Evolutionary conservation across 139 green algal genomes (phyloP), one percentile per base, ranked within the genome.

Genomic region (Eudorina sp.): DNA sequence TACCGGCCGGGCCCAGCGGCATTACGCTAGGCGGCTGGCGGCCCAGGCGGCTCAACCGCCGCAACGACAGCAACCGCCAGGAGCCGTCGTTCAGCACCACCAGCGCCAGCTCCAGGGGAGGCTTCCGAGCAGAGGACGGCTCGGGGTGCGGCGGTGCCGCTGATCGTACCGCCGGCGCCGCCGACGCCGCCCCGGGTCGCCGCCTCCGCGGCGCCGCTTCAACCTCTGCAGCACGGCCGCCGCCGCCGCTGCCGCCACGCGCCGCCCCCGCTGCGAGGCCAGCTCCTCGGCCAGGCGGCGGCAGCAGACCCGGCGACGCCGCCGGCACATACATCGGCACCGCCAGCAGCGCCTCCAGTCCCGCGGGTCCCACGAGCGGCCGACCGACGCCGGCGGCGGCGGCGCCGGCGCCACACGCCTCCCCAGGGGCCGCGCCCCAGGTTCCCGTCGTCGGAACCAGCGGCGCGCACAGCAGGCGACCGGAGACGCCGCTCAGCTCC

Each of bases 1-100:
- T 36, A 31, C 11, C 68, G 9, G 34, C 68, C 36, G 11, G 34
- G 38, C 41, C 77, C 53, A 84, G 38, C 0, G 51, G 31, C 19
- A 36, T n/a, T 0, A 74, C n/a, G 53, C 78, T 60, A 4, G 62
- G 78, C 58, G 53, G 62, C 55, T 74, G 78, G 0, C 78, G 55
- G 5, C 78, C 78, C 27, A 53, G 36, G 25, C 78, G 78, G 25
- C 55, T 60, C 25, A 85, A 41, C 38, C 62, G 62, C 36, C 58
- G 78, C 14, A 85, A 40, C 41, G 78, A 85, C 13, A 85, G 31
- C 4, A 85, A 38, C 14, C 53, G 78, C 55, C 55, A 85, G 5
- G 78, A 85, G 78, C 78, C 78, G 78, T 85, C 78, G 36, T 31
- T 43, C 78, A 85, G 55, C 25, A 58, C 78, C 40, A 85, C 78